phyloP scores from a whole-genome alignment of 306 rosid species.

The Trichosanthes cucumerina region DNA sequence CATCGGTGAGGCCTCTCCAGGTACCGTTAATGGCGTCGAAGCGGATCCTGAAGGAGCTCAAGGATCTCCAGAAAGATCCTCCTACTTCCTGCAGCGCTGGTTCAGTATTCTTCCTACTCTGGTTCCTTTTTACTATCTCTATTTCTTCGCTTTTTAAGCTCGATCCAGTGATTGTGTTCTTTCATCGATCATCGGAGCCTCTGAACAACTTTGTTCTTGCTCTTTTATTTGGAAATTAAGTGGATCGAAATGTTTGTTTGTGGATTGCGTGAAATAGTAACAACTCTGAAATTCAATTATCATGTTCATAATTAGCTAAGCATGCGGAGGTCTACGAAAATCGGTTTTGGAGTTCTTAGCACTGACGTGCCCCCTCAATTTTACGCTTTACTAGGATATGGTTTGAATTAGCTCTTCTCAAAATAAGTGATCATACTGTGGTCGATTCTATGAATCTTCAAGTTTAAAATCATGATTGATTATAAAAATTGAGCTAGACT shows the following conservation, averaged over 20 bases:
- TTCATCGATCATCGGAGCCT: neutral
- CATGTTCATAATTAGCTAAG: neutral
- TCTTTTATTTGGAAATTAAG: neutral
- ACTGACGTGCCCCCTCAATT: neutral
- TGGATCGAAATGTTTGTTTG: slow-evolving; percentile 6
- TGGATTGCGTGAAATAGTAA: neutral
- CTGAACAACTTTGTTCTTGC: neutral
- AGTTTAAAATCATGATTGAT: neutral
- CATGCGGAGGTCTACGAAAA: neutral
- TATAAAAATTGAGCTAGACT: neutral
- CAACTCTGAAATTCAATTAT: neutral
- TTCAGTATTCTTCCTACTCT: slow-evolving; percentile 10
- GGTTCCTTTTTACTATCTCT: neutral
- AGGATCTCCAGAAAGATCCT: slow-evolving; percentile 83
- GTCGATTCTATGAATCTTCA: neutral
- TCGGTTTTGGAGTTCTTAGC: neutral
- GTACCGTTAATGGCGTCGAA: slow-evolving; percentile 61
- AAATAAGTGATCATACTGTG: neutral
- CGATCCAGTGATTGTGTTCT: neutral
- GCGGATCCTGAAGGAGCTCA: slow-evolving; percentile 83
- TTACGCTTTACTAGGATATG: neutral
- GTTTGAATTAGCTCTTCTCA: neutral
- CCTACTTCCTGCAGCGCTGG: slow-evolving; percentile 89
- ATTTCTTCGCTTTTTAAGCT: slow-evolving; percentile 6
- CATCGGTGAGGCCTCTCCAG: slow-evolving; percentile 32